Percentiles rank a stretch among this genome's conserved stretches.
Conservation (phyloP, 768 basidiomycete genomes). For the Leccinum uliginosum region DNA sequence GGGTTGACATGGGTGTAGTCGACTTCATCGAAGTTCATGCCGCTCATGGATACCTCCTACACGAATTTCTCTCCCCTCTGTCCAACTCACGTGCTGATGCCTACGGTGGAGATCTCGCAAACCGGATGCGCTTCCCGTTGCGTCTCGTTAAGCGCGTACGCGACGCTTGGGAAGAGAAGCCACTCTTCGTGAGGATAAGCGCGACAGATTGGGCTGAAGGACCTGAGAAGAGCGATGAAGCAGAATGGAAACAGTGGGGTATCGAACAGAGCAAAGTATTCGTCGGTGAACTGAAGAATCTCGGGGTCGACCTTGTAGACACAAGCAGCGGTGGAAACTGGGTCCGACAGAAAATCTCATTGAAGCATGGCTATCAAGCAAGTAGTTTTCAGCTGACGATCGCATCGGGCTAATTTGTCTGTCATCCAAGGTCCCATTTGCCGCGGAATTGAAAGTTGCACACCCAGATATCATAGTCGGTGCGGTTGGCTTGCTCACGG, state of each 20-base stretch:
- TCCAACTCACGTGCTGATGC: slow-evolving; percentile 68
- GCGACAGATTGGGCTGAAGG: slow-evolving; percentile 64
- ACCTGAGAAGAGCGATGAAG: slow-evolving; percentile 49
- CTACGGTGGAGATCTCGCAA: slow-evolving; percentile 71
- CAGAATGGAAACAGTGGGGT: slow-evolving; percentile 67
- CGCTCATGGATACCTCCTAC: slow-evolving; percentile 63
- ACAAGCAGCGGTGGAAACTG: slow-evolving; percentile 66
- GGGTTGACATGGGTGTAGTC: slow-evolving; percentile 34
- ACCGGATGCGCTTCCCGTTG: slow-evolving; percentile 66
- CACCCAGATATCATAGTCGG: slow-evolving; percentile 53
- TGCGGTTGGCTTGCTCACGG: slow-evolving; percentile 70
- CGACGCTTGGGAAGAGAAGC: slow-evolving; percentile 54
- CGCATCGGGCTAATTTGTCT: background rate
- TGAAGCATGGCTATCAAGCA: slow-evolving; percentile 59
- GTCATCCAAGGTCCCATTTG: slow-evolving; percentile 54
- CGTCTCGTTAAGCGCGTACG: slow-evolving; percentile 52
- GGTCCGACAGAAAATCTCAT: slow-evolving; percentile 50
- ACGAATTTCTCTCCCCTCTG: slow-evolving; percentile 67
- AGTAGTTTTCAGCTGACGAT: background rate
- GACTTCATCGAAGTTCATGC: slow-evolving; percentile 72
- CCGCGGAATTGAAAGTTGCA: slow-evolving; percentile 59
- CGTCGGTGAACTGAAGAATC: slow-evolving; percentile 48
- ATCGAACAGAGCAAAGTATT: slow-evolving; percentile 69
- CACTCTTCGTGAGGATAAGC: slow-evolving; percentile 69
- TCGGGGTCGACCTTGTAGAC: slow-evolving; percentile 78